A percentile compares a stretch with the other conserved stretches of the same genome.
phyloP scores from a whole-genome alignment of 2,329 filamentous ascomycete species.

The Fusarium sp. region DNA sequence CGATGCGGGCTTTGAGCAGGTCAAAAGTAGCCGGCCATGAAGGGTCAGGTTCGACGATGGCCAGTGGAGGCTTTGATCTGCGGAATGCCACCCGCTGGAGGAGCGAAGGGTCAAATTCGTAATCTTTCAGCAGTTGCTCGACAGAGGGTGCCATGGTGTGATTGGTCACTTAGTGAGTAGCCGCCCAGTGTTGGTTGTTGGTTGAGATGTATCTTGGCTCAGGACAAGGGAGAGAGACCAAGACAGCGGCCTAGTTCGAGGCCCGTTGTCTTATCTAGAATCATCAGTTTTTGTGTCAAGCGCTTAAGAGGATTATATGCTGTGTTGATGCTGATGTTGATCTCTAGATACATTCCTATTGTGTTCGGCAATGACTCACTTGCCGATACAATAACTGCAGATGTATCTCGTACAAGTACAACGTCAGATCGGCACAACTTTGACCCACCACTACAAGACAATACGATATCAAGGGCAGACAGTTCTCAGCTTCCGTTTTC shows the following conservation, averaged over 20 bases:
- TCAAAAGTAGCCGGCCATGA: conserved; percentile 51
- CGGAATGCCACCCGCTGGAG: conserved; percentile 44
- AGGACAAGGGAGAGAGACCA: conserved; percentile 4
- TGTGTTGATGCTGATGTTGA: not conserved
- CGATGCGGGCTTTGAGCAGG: conserved; percentile 48
- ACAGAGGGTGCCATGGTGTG: conserved; percentile 33
- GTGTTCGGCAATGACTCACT: conserved; percentile 3
- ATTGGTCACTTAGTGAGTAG: conserved; percentile 1
- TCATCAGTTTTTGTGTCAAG: not conserved
- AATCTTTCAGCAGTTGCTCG: conserved; percentile 45
- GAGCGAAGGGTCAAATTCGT: conserved; percentile 30
- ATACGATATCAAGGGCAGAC: not conserved
- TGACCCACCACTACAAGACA: not conserved
- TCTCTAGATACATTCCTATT: not conserved
- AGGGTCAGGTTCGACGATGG: conserved; percentile 52
- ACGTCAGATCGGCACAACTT: conserved; percentile 2
- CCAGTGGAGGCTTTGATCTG: conserved; percentile 35
- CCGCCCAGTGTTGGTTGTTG: conserved; percentile 19
- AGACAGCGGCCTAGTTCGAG: not conserved
- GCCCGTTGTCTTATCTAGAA: not conserved
- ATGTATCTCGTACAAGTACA: not conserved
- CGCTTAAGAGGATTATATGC: conserved; percentile 10
- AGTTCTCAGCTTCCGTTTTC: not conserved
- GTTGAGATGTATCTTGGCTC: conserved; percentile 2
- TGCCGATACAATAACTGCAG: not conserved